A percentile compares a stretch with the other conserved stretches of the same genome.
Conservation (phyloP, 768 basidiomycete genomes). For the Chalciporus piperatus region DNA sequence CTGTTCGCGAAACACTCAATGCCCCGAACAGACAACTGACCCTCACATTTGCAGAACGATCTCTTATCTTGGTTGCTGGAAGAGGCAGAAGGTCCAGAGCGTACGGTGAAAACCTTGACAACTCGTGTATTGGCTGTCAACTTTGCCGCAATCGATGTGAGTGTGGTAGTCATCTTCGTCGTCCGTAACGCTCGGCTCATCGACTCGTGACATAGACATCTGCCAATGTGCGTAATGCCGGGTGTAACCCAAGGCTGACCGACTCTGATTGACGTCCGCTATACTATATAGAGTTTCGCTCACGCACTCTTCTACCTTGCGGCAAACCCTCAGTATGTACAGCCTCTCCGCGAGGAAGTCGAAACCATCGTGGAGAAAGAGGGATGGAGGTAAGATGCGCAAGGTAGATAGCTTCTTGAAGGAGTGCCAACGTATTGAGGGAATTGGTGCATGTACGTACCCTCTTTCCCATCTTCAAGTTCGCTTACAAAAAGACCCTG, state of each 20-base stretch:
- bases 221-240: slow-evolving; percentile 8
- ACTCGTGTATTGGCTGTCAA: slow-evolving; percentile 14
- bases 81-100: slow-evolving; percentile 18
- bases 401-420: slow-evolving; percentile 42
- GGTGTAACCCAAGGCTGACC: too few species aligned
- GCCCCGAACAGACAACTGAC: not conserved
- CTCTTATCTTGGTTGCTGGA: slow-evolving; percentile 34
- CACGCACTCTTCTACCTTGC: slow-evolving; percentile 37
- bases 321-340: slow-evolving; percentile 32
- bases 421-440: slow-evolving; percentile 34
- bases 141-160: slow-evolving; percentile 23
- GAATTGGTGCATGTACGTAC: slow-evolving; percentile 24
- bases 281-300: slow-evolving; percentile 26
- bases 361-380: slow-evolving; percentile 27
- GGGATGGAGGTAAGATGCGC: slow-evolving; percentile 32
- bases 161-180: not conserved
- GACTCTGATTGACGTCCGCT: not conserved
- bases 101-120: slow-evolving; percentile 21
- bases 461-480: too few species aligned
- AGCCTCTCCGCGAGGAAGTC: slow-evolving; percentile 38
- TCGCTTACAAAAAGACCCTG: not conserved
- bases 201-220: slow-evolving; percentile 11
- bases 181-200: too few species aligned
- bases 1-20: slow-evolving; percentile 25
- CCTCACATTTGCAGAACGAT: slow-evolving; percentile 26